A percentile compares a stretch with the other conserved stretches of the same genome.
Conservation (phyloP, 768 basidiomycete species). For the Chlorophyllum brunneum region DNA sequence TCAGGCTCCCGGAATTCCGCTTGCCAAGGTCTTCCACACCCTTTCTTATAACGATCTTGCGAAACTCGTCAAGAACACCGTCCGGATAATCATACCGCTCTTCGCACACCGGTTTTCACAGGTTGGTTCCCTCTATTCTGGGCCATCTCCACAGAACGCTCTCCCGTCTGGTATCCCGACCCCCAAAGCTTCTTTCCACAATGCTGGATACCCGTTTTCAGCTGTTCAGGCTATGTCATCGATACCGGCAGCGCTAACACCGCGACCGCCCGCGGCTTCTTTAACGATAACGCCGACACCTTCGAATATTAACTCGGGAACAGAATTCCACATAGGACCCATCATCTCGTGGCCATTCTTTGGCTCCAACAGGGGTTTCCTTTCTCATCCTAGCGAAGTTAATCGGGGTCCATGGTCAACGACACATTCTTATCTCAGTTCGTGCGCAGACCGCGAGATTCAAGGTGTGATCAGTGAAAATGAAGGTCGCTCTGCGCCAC, state of each 20-base stretch:
- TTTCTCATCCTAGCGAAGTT: conserved; percentile 62
- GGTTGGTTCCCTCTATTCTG: conserved; percentile 73
- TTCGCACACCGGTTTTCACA: conserved; percentile 74
- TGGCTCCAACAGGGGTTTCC: conserved; percentile 75
- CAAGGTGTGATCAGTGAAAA: conserved; percentile 70
- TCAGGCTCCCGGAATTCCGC: conserved; percentile 72
- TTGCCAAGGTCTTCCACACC: conserved; percentile 68
- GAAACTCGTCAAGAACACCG: conserved; percentile 64
- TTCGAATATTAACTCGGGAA: conserved; percentile 10
- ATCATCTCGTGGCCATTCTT: conserved; percentile 93
- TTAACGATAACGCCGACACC: conserved; percentile 19
- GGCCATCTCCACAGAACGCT: conserved; percentile 33
- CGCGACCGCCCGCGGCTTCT: conserved; percentile 22
- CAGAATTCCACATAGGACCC: conserved; percentile 62
- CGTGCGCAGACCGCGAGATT: conserved; percentile 72
- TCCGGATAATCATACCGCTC: conserved; percentile 63
- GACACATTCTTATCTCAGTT: conserved; percentile 53
- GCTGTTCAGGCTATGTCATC: conserved; percentile 32
- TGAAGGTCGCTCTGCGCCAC: conserved; percentile 73
- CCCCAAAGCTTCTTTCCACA: conserved; percentile 36
- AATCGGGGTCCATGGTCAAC: conserved; percentile 78
- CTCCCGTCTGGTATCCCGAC: conserved; percentile 36
- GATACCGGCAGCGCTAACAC: conserved; percentile 20
- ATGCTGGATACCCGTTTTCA: conserved; percentile 43
- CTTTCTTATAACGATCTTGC: conserved; percentile 63